Percentiles rank a stretch among this genome's conserved stretches.
Evolutionary conservation across 495 filamentous ascomycete genomes (phyloP).

Genomic region (Delitschia confertaspora): DNA sequence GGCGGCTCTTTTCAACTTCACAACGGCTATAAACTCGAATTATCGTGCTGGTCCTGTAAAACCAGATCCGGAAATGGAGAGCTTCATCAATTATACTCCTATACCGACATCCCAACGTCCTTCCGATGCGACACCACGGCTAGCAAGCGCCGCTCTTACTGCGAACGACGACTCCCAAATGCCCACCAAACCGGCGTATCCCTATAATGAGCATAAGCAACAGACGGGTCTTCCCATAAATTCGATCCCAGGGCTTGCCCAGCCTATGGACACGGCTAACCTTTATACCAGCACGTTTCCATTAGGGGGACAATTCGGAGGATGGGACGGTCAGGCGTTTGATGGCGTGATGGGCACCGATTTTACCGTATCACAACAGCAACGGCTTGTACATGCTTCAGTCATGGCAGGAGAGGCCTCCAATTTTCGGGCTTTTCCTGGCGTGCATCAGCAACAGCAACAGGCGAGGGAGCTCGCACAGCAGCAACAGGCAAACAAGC

Average conservation of each 20-base stretch:
- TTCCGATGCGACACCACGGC: slow-evolving; percentile 18
- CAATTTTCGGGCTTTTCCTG: slow-evolving; percentile 69
- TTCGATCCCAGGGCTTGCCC: slow-evolving; percentile 60
- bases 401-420: slow-evolving; percentile 49
- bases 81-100: no score
- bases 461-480: slow-evolving; percentile 69
- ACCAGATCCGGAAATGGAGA: no score
- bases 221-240: slow-evolving; percentile 81
- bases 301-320: no score
- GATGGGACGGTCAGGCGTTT: no score
- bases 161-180: slow-evolving; percentile 41
- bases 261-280: slow-evolving; percentile 32
- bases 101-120: slow-evolving; percentile 12
- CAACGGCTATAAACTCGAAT: no score
- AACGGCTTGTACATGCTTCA: not conserved
- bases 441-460: slow-evolving; percentile 85
- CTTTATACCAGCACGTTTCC: slow-evolving; percentile 41
- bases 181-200: slow-evolving; percentile 75
- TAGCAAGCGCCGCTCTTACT: slow-evolving; percentile 25
- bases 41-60: no score
- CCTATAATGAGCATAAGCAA: slow-evolving; percentile 85
- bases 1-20: no score
- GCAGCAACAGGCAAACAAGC: slow-evolving; percentile 54
- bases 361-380: not conserved
- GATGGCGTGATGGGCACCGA: not conserved